These are phyloP conservation scores for Aspergillus steynii DNA, from an alignment of 495 filamentous ascomycete species.

Conservation along the genomic window DNA sequence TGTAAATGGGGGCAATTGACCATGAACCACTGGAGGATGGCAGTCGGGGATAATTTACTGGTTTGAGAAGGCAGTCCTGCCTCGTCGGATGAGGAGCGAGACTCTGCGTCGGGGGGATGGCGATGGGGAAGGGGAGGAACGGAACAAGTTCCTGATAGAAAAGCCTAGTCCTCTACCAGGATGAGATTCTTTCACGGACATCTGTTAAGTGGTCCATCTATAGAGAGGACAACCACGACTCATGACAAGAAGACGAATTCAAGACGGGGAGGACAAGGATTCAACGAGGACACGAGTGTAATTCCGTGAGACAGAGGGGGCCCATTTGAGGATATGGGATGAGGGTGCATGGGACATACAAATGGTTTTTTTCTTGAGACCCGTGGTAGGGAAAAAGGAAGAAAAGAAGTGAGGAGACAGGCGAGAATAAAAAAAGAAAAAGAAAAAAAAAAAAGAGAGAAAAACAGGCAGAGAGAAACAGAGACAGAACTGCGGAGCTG, in stretches of 20 bases:
- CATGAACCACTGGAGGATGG: not conserved
- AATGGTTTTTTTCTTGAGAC: conserved; percentile 11
- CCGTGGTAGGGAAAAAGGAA: not conserved
- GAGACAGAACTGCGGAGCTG: conserved; percentile 16
- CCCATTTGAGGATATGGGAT: conserved; percentile 27
- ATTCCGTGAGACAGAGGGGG: conserved; percentile 16
- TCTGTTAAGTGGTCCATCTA: conserved; percentile 38
- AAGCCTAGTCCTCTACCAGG: conserved; percentile 38
- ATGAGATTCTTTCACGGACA: conserved; percentile 43
- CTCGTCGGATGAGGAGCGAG: conserved; percentile 42
- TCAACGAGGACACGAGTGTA: conserved; percentile 10
- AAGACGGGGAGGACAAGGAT: conserved; percentile 11
- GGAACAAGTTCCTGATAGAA: conserved; percentile 38
- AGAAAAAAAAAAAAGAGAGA: conserved; percentile 8
- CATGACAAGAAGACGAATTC: conserved; percentile 22
- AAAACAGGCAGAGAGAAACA: conserved; percentile 5
- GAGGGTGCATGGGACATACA: conserved; percentile 35
- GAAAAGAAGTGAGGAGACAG: not conserved
- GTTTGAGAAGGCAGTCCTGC: conserved; percentile 39
- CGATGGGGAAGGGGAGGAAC: conserved; percentile 32
- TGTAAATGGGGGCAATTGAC: not conserved
- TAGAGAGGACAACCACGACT: conserved; percentile 15
- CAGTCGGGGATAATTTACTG: conserved; percentile 35
- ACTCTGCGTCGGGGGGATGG: conserved; percentile 35
- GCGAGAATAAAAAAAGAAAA: conserved; percentile 14